Evolutionary conservation across 306 rosid species (phyloP), one percentile per base, ranked within the genome.

Genomic region (Inga leiocalycina): DNA sequence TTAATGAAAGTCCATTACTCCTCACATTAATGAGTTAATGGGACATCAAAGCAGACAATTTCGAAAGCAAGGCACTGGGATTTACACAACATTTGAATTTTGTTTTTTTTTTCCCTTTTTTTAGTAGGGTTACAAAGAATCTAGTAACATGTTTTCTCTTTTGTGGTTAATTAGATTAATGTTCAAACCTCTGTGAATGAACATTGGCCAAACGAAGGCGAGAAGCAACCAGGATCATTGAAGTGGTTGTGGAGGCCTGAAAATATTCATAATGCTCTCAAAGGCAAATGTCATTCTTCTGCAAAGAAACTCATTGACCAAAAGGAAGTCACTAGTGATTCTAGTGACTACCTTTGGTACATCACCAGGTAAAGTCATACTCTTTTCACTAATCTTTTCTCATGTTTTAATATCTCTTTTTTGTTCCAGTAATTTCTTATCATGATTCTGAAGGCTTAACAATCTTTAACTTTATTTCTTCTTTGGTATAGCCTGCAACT

Each of bases 281-380:
- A 45, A 24, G 89, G 86, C 2, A 80, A 57, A 67, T 85, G 82
- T 24, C 71, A 80, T 1, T 67, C 65, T 39, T 17, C 78, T 43
- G 86, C 74, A 10, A 34, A 84, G 20, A 2, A 2, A 71, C 84
- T 88, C 3, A 0, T 88, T 41, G 96, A 92, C 78, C 91, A 92
- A 76, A 92, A 88, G 52, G 83, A 66, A 0, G 86, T n/a, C 51
- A 64, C 87, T 5, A 76, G 74, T 49, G 95, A 90, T 79, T 80
- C 72, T 14, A 85, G 87, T 76, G 95, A 91, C 74, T 89, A 86
- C 75, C 85, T 89, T 51, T 91, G 92, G 96, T 88, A 92, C 86
- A 88, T 88, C 66, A 90, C 90, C 24, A 88, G 85, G 95, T 89
- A 87, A 59, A 59, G 77, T 78, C 27, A 41, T 3, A 9, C 27